Conservation (phyloP, 805 yeast species). For the Maudiozyma serrabonitensis region DNA sequence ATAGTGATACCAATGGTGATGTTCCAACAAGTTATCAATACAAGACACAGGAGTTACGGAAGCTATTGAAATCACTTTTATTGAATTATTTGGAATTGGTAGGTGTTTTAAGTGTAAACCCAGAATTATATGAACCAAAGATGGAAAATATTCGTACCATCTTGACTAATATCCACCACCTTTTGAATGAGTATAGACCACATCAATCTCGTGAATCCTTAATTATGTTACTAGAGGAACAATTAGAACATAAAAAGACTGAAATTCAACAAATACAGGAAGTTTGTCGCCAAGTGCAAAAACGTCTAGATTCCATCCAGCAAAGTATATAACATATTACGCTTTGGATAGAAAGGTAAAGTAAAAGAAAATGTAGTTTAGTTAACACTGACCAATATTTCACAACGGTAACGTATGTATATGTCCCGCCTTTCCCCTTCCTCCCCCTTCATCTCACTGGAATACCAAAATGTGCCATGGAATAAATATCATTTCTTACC, state of each 20-base stretch:
- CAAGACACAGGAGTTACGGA: constrained; percentile 64
- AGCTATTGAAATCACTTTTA: constrained; percentile 66
- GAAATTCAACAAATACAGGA: constrained; percentile 40
- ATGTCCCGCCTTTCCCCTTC: too few relatives aligned
- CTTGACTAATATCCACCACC: constrained; percentile 82
- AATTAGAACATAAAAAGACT: constrained; percentile 50
- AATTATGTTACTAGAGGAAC: constrained; percentile 61
- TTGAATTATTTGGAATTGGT: constrained; percentile 74
- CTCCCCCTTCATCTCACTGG: too few relatives aligned
- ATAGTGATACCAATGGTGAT: constrained; percentile 1
- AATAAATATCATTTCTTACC: too few relatives aligned
- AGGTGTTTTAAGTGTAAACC: constrained; percentile 67
- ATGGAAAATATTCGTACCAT: constrained; percentile 73
- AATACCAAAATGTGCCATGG: too few relatives aligned
- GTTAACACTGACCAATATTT: too few relatives aligned
- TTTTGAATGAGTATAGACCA: constrained; percentile 85
- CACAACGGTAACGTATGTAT: too few relatives aligned
- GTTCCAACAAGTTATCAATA: constrained; percentile 33
- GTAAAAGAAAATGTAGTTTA: too few relatives aligned
- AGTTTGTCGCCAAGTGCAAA: constrained; percentile 34
- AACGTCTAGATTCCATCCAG: constrained; percentile 25
- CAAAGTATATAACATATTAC: constrained; percentile 1
- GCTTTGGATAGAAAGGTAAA: neutral
- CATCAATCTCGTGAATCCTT: constrained; percentile 91
- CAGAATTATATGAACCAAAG: constrained; percentile 50